These are phyloP conservation scores for Sisymbrium altissimum DNA, from an alignment of 345 rosid species.

Conservation along the genomic window DNA sequence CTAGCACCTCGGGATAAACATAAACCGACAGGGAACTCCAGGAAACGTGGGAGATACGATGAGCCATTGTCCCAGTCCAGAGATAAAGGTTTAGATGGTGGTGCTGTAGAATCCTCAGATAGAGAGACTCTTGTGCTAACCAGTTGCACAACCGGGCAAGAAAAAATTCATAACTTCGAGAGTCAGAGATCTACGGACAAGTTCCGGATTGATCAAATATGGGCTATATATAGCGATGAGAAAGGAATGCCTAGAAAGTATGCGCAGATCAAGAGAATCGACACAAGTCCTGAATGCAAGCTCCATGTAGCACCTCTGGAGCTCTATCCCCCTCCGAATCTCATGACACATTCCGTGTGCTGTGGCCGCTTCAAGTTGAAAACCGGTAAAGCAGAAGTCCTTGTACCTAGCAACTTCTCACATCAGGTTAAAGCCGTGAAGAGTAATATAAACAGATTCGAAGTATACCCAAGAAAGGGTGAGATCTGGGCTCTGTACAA, in stretches of 20 bases:
- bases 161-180: conserved; percentile 32
- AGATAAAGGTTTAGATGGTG: background rate
- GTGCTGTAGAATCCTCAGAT: background rate
- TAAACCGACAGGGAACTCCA: background rate
- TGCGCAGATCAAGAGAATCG: conserved; percentile 44
- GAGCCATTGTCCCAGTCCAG: background rate
- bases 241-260: conserved; percentile 46
- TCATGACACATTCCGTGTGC: conserved; percentile 10
- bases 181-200: conserved; percentile 40
- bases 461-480: conserved; percentile 47
- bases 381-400: conserved; percentile 28
- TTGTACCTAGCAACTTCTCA: conserved; percentile 39
- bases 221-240: conserved; percentile 41
- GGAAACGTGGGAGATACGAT: conserved; percentile 25
- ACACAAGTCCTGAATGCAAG: conserved; percentile 28
- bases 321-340: conserved; percentile 15
- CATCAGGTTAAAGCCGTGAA: conserved; percentile 37
- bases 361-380: conserved; percentile 50
- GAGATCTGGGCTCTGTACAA: conserved; percentile 63
- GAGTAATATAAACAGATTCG: conserved; percentile 20
- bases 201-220: conserved; percentile 42
- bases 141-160: conserved; percentile 15
- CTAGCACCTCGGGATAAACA: background rate
- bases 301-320: conserved; percentile 46
- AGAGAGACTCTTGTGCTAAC: conserved; percentile 12